Evolutionary conservation across 2,329 filamentous ascomycete genomes (phyloP).

Genomic region (Boeremia exigua): DNA sequence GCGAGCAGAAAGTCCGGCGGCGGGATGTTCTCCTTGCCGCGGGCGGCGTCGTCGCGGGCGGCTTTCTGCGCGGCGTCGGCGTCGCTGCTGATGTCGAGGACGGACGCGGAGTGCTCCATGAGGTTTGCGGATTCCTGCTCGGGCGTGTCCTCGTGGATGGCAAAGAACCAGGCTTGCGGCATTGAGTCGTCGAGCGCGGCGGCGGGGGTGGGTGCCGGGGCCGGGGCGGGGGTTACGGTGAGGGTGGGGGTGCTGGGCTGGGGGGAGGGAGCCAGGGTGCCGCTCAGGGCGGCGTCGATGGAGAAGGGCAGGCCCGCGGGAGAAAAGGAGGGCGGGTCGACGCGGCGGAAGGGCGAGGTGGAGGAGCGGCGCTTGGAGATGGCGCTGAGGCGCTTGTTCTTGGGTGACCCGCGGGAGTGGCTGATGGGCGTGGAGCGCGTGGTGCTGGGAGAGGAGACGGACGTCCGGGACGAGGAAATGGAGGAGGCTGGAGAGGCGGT

Average conservation of each 20-base stretch:
- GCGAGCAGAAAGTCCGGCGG: constrained; percentile 58
- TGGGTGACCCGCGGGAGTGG: constrained; percentile 75
- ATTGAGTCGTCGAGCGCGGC: constrained; percentile 59
- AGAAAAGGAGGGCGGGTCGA: constrained; percentile 72
- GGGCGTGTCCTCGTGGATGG: constrained; percentile 90
- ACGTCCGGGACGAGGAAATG: constrained; percentile 44
- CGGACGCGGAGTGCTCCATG: constrained; percentile 87
- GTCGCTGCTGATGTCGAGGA: constrained; percentile 87
- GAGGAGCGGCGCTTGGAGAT: constrained; percentile 71
- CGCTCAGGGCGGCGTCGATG: constrained; percentile 81
- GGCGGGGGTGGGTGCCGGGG: constrained; percentile 44
- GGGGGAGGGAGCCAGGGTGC: constrained; percentile 70
- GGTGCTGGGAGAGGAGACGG: constrained; percentile 51
- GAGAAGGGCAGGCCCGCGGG: constrained; percentile 71
- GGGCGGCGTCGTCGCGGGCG: constrained; percentile 61
- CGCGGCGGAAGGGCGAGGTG: constrained; percentile 66
- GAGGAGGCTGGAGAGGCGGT: constrained; percentile 33
- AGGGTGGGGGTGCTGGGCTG: constrained; percentile 50
- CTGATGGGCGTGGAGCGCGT: constrained; percentile 52
- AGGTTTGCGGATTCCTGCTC: constrained; percentile 92
- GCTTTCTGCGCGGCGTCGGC: constrained; percentile 71
- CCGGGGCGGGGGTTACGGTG: constrained; percentile 36
- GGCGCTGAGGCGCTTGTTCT: constrained; percentile 71
- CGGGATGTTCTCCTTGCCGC: constrained; percentile 93
- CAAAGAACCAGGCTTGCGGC: constrained; percentile 79